Evolutionary conservation across 805 yeast species (phyloP), one percentile per base, ranked within the genome.

Genomic region (Cyberlindnera suaveolens): DNA sequence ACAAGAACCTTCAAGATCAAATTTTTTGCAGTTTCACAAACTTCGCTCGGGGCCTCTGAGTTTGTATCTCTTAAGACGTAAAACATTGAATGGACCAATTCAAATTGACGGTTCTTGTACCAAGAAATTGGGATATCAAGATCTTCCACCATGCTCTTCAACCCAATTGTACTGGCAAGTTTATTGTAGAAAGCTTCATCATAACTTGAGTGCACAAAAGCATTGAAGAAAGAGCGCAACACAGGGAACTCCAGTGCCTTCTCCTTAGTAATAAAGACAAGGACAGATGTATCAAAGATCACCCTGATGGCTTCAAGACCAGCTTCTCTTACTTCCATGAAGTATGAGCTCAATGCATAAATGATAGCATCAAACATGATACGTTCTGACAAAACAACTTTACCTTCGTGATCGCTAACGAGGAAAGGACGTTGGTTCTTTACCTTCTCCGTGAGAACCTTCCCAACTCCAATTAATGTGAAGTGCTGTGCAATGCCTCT

Each of bases 11-110:
- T 73, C 44, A 81, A 63, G 6, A 88, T 79, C 47, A 93, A 67
- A 3, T 72, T 72, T 47, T 79, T 77, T 0, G 98, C 96, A 45
- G 78, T 74, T 2, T 74, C 75, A 33, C 88, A 71, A 13, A 91
- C 95, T 47, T 75, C 79, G 37, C 78, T 73, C 1, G 98, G 97
- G 3, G 91, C 93, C 37, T 90, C 95, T 2, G 80, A 73, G 0
- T 96, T 90, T 0, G 95, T 83, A 56, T 93, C 99, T 57, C 95
- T 77, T 47, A 91, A 68, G 3, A 91, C 95, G 64, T 89, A 95
- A 51, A 91, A 80, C 61, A 93, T 75, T 0, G 96, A 88, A 37
- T 96, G 75, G 3, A 87, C 79, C 30, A 93, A 71, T 58, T 93
- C 98, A 51, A 85, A 74, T 57, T 89, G 96, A 31, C 91, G 75